Evolutionary conservation across 768 basidiomycete genomes (phyloP), one percentile per base, ranked within the genome.

Genomic region (Lactarius trivialis): DNA sequence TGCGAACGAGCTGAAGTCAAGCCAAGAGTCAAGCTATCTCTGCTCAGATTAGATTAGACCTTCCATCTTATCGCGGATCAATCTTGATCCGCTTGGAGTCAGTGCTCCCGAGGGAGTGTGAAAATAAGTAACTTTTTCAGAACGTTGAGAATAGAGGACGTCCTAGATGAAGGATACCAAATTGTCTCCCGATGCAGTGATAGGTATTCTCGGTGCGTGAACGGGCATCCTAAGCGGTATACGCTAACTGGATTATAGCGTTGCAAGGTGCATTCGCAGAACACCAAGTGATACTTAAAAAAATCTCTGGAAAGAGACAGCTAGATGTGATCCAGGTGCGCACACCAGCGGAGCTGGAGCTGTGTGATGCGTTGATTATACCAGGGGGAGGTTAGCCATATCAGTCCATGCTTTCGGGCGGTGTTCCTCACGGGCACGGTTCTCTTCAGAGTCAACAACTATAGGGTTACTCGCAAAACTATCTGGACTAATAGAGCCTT

Each of bases 251-350:
- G 19, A 28, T 21, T 32, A 28, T 69, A 93, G 95, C 95, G 39
- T 80, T 98, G 43, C 95, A 97, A 73, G 95, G 95, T 49, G 93
- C 93, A 9, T 97, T 98, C 72, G 79, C 81, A 17, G 95, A 98
- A 74, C 95, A 98, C 73, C 81, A 90, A 72, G 73, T 76, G 32
- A 84, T 83, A 65, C 80, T 93, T 33, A 80, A 87, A 71, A 81
- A 80, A 70, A 73, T 85, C 60, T 74, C 79, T 32, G 70, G 79
- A 26, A 76, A 77, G 65, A 70, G 73, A 43, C 78, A 74, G 64
- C 73, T 88, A 62, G 71, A 69, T 39, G 76, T 81, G 43, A 69
- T 82, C 53, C 81, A 85, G 24, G 90, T 98, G 15, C 86, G 88
- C 51, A 89, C 84, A 2, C 75, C 80, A 2, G 82, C 82, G n/a